phyloP scores from a whole-genome alignment of 106 monocot genomes.

The Ottelia alismoides region DNA sequence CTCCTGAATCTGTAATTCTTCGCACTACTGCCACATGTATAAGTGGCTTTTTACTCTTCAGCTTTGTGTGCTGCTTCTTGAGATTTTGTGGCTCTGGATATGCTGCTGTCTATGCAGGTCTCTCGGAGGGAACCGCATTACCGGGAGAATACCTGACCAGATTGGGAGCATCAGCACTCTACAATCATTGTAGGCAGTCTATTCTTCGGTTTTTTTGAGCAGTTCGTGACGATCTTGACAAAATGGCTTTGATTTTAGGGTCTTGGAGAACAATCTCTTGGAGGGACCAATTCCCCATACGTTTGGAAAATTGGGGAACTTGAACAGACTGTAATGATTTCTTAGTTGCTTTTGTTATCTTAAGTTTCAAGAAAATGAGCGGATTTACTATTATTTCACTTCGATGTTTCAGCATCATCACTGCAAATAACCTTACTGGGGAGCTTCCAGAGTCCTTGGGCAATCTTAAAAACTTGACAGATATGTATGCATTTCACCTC shows the following conservation, averaged over 20 bases:
- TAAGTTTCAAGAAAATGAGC: too few relatives aligned
- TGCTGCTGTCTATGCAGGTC: too few relatives aligned
- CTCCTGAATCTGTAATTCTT: constrained; percentile 5
- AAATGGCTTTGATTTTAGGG: constrained; percentile 7
- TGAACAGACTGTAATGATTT: constrained; percentile 17
- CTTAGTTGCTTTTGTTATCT: too few relatives aligned
- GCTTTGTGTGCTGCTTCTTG: too few relatives aligned
- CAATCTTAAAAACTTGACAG: constrained; percentile 16
- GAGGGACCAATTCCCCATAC: constrained; percentile 10
- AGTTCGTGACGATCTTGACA: too few relatives aligned
- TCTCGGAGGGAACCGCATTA: constrained; percentile 3
- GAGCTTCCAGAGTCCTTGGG: constrained; percentile 16
- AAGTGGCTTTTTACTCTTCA: not conserved
- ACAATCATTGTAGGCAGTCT: not conserved
- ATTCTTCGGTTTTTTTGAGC: not conserved
- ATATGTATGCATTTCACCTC: constrained; percentile 12
- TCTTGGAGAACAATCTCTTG: constrained; percentile 17
- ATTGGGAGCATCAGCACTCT: constrained; percentile 4
- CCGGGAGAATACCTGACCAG: constrained; percentile 1
- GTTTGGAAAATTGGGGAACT: not conserved
- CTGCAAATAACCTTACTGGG: constrained; percentile 11
- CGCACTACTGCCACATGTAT: not conserved
- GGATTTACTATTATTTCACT: too few relatives aligned
- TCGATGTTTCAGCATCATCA: constrained; percentile 15
- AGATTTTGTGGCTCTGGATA: not conserved